A percentile compares a stretch with the other conserved stretches of the same genome.
Evolutionary conservation across 306 rosid species (phyloP).

Genomic region (Alnus glutinosa): DNA sequence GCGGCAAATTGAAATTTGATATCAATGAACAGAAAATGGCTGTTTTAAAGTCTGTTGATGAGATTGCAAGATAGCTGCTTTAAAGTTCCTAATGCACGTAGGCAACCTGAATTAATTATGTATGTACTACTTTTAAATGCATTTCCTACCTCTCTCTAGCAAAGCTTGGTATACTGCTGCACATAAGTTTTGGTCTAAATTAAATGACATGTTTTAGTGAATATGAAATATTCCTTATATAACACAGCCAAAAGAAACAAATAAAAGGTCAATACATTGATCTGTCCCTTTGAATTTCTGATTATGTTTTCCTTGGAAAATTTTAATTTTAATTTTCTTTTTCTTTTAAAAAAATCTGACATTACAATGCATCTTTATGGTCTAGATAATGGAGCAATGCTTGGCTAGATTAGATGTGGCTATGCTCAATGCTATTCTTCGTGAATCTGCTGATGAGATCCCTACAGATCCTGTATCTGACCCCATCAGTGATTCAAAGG

Average conservation of each 20-base stretch:
- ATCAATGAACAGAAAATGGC: background rate
- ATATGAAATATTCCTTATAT: background rate
- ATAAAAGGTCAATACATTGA: background rate
- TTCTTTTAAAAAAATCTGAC: conserved; percentile 11
- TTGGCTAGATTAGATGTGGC: conserved; percentile 94
- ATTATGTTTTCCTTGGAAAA: conserved; percentile 1
- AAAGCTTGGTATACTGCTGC: background rate
- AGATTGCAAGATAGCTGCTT: conserved; percentile 1
- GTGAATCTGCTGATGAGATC: conserved; percentile 82
- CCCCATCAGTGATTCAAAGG: conserved; percentile 82
- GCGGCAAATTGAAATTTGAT: background rate
- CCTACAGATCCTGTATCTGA: conserved; percentile 97
- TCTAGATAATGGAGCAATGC: conserved; percentile 94
- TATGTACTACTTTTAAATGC: background rate
- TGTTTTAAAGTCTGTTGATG: background rate
- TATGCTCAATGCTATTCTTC: conserved; percentile 97
- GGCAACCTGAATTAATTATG: background rate
- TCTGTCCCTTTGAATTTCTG: background rate
- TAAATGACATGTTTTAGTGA: background rate
- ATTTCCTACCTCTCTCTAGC: conserved; percentile 19
- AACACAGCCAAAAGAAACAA: background rate
- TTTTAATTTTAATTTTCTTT: background rate
- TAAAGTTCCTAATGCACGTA: conserved; percentile 10
- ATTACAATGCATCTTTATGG: conserved; percentile 17
- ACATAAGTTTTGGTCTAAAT: background rate